A percentile compares a stretch with the other conserved stretches of the same genome.
phyloP scores from a whole-genome alignment of 768 basidiomycete genomes.

The Infundibulicybe gibba region DNA sequence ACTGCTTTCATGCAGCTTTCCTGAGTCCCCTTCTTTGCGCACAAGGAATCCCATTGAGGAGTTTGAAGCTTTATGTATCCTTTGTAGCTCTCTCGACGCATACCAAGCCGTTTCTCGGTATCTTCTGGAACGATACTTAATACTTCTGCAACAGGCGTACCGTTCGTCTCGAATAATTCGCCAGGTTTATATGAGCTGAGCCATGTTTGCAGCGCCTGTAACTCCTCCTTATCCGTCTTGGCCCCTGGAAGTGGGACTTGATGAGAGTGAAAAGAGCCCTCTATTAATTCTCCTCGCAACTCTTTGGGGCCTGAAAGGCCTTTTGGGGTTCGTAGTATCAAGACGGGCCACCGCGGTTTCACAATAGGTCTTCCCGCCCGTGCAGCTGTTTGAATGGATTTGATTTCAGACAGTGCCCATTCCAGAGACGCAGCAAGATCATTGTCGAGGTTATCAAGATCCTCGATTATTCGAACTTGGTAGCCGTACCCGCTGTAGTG shows the following conservation, averaged over 20 bases:
- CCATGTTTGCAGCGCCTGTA: slow-evolving; percentile 66
- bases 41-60: slow-evolving; percentile 61
- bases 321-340: slow-evolving; percentile 86
- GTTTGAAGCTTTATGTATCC: slow-evolving; percentile 57
- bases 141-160: slow-evolving; percentile 52
- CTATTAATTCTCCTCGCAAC: slow-evolving; percentile 67
- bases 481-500: slow-evolving; percentile 75
- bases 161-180: slow-evolving; percentile 60
- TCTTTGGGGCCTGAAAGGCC: slow-evolving; percentile 70
- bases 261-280: slow-evolving; percentile 82
- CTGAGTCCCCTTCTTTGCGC: slow-evolving; percentile 49
- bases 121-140: slow-evolving; percentile 52
- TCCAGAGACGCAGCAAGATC: slow-evolving; percentile 80
- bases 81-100: slow-evolving; percentile 64
- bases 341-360: slow-evolving; percentile 90
- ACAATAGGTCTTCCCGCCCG: slow-evolving; percentile 71
- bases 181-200: slow-evolving; percentile 65
- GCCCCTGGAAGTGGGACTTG: slow-evolving; percentile 84
- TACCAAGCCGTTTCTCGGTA: slow-evolving; percentile 64
- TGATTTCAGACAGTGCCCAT: slow-evolving; percentile 75
- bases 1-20: slow-evolving; percentile 77
- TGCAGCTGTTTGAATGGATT: slow-evolving; percentile 76
- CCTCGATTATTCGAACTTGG: slow-evolving; percentile 78
- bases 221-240: slow-evolving; percentile 60
- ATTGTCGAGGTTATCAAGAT: slow-evolving; percentile 62